Evolutionary conservation across 495 filamentous ascomycete genomes (phyloP).

Genomic region (Penicillium antarcticum): DNA sequence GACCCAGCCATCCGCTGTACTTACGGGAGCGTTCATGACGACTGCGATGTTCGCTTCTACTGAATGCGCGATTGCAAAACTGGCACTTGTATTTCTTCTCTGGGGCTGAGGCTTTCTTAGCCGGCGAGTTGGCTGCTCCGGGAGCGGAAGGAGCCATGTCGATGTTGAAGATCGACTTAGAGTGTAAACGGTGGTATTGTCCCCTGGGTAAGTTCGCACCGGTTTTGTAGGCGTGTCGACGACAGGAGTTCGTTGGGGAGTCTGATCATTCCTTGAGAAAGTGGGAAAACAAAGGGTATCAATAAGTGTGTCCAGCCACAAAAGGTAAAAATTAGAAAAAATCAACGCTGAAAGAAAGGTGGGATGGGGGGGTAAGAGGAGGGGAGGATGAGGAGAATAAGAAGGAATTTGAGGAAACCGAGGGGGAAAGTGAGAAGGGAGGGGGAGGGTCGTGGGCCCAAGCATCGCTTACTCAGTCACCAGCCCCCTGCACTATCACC

Average conservation of each 20-base stretch:
- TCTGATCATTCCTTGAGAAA: constrained; percentile 49
- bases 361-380: constrained; percentile 34
- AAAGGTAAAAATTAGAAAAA: constrained; percentile 35
- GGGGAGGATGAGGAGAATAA: constrained; percentile 33
- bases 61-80: constrained; percentile 97
- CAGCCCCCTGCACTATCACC: constrained; percentile 14
- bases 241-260: constrained; percentile 44
- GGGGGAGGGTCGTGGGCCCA: constrained; percentile 30
- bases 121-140: constrained; percentile 55
- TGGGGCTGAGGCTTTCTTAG: constrained; percentile 63
- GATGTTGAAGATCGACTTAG: constrained; percentile 43
- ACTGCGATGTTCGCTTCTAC: constrained; percentile 93
- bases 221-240: constrained; percentile 47
- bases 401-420: constrained; percentile 26
- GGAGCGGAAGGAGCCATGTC: constrained; percentile 56
- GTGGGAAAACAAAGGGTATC: constrained; percentile 32
- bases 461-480: constrained; percentile 22
- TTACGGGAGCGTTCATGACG: constrained; percentile 97
- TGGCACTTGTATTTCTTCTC: constrained; percentile 99
- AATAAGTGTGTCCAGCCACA: constrained; percentile 49
- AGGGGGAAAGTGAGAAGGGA: constrained; percentile 29
- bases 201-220: constrained; percentile 51
- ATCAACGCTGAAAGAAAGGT: constrained; percentile 34
- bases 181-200: constrained; percentile 47
- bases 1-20: constrained; percentile 36